These are phyloP conservation scores for Coniferiporia sulphurascens DNA, from an alignment of 1,284 basidiomycete species.

Conservation along the genomic window DNA sequence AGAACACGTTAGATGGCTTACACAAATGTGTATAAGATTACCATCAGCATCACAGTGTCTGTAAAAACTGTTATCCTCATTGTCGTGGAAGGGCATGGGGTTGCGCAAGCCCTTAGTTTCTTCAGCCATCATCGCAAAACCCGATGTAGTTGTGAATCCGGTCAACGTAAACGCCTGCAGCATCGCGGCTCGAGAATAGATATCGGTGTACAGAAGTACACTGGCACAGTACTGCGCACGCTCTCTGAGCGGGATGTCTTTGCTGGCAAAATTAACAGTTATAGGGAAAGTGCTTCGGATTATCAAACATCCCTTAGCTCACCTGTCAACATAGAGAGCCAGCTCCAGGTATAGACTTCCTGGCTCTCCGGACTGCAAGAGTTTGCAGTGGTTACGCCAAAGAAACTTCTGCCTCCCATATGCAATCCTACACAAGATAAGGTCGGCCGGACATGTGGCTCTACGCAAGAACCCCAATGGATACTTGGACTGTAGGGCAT, in stretches of 20 bases:
- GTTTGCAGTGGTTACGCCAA: not conserved
- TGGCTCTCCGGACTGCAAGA: too few species aligned
- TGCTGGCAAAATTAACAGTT: not conserved
- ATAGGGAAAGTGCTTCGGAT: not conserved
- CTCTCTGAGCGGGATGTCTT: not conserved
- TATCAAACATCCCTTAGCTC: not conserved
- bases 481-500: too few species aligned
- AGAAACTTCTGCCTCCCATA: not conserved
- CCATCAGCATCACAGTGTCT: not conserved
- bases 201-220: not conserved
- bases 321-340: not conserved
- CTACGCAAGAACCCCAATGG: too few species aligned
- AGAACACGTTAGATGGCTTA: not conserved
- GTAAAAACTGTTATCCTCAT: not conserved
- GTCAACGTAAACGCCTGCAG: not conserved
- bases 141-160: not conserved
- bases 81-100: not conserved
- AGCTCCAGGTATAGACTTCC: too few species aligned
- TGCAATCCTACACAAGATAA: too few species aligned
- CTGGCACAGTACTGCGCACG: not conserved
- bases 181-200: not conserved
- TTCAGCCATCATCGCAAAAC: not conserved
- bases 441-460: too few species aligned
- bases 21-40: not conserved
- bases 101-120: not conserved